Conservation (phyloP, 805 yeast genomes). For the Metschnikowia henanensis region DNA sequence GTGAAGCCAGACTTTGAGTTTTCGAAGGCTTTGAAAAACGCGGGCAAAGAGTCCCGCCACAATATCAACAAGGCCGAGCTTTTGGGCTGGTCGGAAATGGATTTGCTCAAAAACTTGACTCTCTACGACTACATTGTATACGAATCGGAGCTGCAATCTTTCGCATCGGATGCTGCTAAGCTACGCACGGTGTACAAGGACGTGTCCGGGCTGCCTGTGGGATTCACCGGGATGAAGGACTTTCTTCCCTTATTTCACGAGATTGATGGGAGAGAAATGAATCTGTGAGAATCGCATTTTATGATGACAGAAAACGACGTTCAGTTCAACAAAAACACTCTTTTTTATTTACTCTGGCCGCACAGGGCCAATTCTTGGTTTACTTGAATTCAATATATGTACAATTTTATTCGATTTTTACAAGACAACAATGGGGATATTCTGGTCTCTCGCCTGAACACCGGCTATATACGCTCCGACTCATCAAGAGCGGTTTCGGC, state of each 20-base stretch:
- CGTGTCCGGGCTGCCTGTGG: slow-evolving; percentile 6
- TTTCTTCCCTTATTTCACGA: slow-evolving; percentile 7
- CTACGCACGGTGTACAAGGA: slow-evolving; percentile 12
- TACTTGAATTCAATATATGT: background rate
- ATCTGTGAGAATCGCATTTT: background rate
- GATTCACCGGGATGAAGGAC: slow-evolving; percentile 7
- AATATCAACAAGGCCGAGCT: slow-evolving; percentile 4
- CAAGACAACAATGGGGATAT: too few species aligned
- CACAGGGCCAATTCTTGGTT: background rate
- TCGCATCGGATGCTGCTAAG: slow-evolving; percentile 12
- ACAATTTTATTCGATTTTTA: slow-evolving; percentile 5
- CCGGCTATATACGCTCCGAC: slow-evolving; percentile 33
- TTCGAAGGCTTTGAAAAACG: slow-evolving; percentile 3
- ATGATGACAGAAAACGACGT: background rate
- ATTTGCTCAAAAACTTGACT: slow-evolving; percentile 13
- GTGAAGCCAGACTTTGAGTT: slow-evolving; percentile 6
- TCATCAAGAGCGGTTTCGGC: slow-evolving; percentile 49
- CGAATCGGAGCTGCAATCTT: slow-evolving; percentile 1
- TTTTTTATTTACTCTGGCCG: background rate
- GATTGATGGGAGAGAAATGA: background rate
- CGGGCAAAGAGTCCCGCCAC: slow-evolving; percentile 2
- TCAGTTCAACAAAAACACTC: background rate
- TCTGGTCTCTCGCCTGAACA: too few species aligned
- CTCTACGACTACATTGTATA: slow-evolving; percentile 15
- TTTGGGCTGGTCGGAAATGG: slow-evolving; percentile 17